Conservation (phyloP, 73 alveolate genomes). For the Blepharisma japonicum region DNA sequence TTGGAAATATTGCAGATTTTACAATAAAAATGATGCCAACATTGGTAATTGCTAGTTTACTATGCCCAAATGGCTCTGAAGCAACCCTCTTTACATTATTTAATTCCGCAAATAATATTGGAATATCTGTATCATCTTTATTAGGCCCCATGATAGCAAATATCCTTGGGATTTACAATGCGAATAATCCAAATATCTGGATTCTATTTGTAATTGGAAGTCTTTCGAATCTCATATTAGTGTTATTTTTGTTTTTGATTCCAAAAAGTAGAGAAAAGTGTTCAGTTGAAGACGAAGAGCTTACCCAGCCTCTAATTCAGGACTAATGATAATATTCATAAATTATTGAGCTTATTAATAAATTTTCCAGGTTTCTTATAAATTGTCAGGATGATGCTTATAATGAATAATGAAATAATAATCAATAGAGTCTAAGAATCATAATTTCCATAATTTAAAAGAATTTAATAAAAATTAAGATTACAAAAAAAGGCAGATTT, state of each 20-base stretch:
- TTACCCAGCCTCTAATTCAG: too few relatives aligned
- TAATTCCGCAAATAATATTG: background rate
- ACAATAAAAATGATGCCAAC: background rate
- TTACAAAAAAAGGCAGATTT: constrained; percentile 4
- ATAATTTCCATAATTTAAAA: too few relatives aligned
- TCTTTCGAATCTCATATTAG: background rate
- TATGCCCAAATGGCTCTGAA: constrained; percentile 20
- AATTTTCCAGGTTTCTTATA: too few relatives aligned
- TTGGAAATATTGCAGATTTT: background rate
- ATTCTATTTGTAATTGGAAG: constrained; percentile 2
- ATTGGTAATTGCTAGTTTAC: background rate
- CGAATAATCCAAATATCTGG: constrained; percentile 2
- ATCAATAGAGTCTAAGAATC: too few relatives aligned
- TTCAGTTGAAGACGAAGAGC: too few relatives aligned
- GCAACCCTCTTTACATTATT: constrained; percentile 8
- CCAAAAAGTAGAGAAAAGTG: background rate
- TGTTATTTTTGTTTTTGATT: background rate
- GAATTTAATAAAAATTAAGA: background rate
- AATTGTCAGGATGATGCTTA: too few relatives aligned
- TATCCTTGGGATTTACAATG: background rate
- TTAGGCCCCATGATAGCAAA: background rate
- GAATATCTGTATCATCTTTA: background rate
- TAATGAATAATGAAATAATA: too few relatives aligned
- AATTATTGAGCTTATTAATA: too few relatives aligned
- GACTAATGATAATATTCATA: too few relatives aligned